These are phyloP conservation scores for Venturia oleaginea DNA, from an alignment of 2,329 filamentous ascomycete species.

Conservation along the genomic window DNA sequence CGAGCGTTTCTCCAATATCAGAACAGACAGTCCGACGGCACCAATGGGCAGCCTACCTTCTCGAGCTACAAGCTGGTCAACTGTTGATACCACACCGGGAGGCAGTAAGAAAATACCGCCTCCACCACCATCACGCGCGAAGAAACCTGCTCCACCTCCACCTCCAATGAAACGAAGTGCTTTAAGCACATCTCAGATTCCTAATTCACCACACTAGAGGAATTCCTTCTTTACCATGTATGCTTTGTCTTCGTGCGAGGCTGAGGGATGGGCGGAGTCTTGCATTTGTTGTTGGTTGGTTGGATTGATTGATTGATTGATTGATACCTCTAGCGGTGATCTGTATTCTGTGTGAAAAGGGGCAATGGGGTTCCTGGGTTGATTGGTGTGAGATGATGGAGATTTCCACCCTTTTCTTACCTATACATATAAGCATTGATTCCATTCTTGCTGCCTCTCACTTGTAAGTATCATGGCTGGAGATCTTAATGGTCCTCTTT, in stretches of 20 bases:
- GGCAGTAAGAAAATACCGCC: conserved; percentile 52
- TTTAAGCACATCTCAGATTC: conserved; percentile 32
- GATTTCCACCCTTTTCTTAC: not conserved
- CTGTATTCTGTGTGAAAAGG: not conserved
- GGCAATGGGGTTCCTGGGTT: not conserved
- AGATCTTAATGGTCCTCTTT: not conserved
- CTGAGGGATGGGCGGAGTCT: not conserved
- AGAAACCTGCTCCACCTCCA: conserved; percentile 57
- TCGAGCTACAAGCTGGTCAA: conserved; percentile 42
- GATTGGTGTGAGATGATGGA: not conserved
- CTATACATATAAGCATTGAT: not conserved
- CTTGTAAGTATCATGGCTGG: not conserved
- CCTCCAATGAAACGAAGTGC: conserved; percentile 54
- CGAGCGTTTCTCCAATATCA: conserved; percentile 25
- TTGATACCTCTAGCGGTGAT: not conserved
- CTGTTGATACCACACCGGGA: conserved; percentile 18
- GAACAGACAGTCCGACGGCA: conserved; percentile 46
- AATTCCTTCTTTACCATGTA: not conserved
- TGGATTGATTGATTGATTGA: not conserved
- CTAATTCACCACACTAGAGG: conserved; percentile 12
- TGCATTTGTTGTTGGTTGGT: not conserved
- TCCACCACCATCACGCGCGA: conserved; percentile 51
- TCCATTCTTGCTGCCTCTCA: not conserved
- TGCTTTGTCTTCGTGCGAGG: not conserved
- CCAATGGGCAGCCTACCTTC: conserved; percentile 43